Percentiles rank a stretch among this genome's conserved stretches.
Evolutionary conservation across 1,139 yeast species (phyloP).

Genomic region (Suzukiozyma palmioleophila): DNA sequence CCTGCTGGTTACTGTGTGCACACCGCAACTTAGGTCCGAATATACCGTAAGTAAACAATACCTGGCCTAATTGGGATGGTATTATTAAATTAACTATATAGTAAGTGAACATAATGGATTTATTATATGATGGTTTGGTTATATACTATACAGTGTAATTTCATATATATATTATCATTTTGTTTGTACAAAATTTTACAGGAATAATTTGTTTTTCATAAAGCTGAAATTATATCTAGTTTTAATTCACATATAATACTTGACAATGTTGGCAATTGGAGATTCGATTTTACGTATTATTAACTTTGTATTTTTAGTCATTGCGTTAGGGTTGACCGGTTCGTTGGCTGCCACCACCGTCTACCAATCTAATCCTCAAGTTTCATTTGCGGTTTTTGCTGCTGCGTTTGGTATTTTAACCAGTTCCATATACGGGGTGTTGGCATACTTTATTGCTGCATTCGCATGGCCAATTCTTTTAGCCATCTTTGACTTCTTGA

Average conservation of each 20-base stretch:
- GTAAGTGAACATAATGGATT: neutral
- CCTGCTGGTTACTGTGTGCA: too few species aligned
- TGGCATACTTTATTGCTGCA: conserved; percentile 72
- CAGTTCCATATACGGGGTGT: conserved; percentile 72
- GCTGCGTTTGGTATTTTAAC: conserved; percentile 81
- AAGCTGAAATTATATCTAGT: neutral
- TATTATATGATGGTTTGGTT: too few species aligned
- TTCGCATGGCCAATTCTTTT: conserved; percentile 85
- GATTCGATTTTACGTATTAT: conserved; percentile 70
- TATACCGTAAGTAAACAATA: conserved; percentile 9
- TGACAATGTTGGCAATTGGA: conserved; percentile 57
- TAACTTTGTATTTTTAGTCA: conserved; percentile 70
- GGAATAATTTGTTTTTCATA: too few species aligned
- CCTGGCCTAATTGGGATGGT: conserved; percentile 8
- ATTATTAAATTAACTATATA: neutral
- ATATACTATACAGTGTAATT: too few species aligned
- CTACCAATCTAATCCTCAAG: conserved; percentile 63
- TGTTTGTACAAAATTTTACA: too few species aligned
- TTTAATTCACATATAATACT: neutral
- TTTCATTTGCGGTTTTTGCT: conserved; percentile 82
- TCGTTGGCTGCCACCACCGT: conserved; percentile 71
- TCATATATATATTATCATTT: too few species aligned
- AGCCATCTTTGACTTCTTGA: conserved; percentile 75
- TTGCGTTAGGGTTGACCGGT: conserved; percentile 81
- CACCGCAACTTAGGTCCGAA: neutral